Evolutionary conservation across 495 filamentous ascomycete species (phyloP).

Genomic region (Diplogelasinospora grovesii): DNA sequence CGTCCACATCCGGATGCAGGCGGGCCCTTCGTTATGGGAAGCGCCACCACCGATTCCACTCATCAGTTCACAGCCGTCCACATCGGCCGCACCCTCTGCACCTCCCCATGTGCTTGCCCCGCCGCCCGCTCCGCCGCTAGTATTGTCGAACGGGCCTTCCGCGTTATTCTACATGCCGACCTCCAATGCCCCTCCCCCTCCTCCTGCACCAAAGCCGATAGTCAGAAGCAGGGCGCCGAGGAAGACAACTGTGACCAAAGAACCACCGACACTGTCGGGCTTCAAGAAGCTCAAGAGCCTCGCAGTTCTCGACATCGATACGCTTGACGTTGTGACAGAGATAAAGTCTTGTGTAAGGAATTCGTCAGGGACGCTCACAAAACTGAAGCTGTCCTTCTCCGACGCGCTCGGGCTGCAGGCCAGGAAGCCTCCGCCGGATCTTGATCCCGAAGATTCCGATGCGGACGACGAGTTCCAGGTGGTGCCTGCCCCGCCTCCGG

Average conservation of each 20-base stretch:
- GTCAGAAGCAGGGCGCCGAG: conserved; percentile 18
- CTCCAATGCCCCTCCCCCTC: conserved; percentile 9
- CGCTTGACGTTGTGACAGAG: conserved; percentile 47
- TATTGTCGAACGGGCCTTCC: conserved; percentile 8
- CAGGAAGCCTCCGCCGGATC: conserved; percentile 42
- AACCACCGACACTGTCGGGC: conserved; percentile 46
- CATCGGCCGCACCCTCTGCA: conserved; percentile 7
- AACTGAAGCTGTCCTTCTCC: conserved; percentile 53
- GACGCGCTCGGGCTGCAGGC: conserved; percentile 42
- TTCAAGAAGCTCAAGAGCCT: conserved; percentile 50
- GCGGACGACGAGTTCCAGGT: conserved; percentile 40
- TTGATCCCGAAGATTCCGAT: conserved; percentile 47
- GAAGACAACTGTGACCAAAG: conserved; percentile 12
- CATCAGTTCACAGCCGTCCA: conserved; percentile 3
- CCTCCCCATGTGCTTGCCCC: not conserved
- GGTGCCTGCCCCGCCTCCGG: conserved; percentile 13
- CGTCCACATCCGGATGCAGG: conserved; percentile 52
- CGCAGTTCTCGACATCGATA: conserved; percentile 51
- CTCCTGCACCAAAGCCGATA: conserved; percentile 17
- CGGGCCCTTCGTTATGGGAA: conserved; percentile 42
- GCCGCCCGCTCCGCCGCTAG: conserved; percentile 9
- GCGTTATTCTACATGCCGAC: conserved; percentile 21
- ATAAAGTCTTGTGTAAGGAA: conserved; percentile 46
- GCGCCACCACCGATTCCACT: conserved; percentile 35
- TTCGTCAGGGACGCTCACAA: conserved; percentile 43